Percentiles rank a stretch among this genome's conserved stretches.
Evolutionary conservation across 2,329 filamentous ascomycete genomes (phyloP).

Genomic region (Sporothrix mexicana): DNA sequence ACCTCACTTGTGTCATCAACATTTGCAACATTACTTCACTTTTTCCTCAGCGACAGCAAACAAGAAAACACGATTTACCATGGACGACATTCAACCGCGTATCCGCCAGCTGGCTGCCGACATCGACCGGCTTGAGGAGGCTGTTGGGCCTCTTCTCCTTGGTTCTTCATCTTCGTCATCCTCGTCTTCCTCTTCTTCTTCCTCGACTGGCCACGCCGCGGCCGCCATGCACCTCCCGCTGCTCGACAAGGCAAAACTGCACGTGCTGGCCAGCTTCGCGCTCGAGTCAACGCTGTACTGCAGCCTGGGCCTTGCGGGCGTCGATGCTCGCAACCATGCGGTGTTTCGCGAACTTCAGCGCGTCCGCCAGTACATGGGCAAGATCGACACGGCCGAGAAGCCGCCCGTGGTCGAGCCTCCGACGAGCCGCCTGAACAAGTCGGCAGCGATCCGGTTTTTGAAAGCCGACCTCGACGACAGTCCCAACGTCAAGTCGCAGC

Average conservation of each 20-base stretch:
- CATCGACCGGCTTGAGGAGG: conserved; percentile 77
- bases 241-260: conserved; percentile 94
- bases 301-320: conserved; percentile 76
- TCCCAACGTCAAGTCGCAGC: conserved; percentile 57
- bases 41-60: background rate
- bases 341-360: conserved; percentile 85
- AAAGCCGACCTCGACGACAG: conserved; percentile 70
- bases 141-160: conserved; percentile 73
- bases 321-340: conserved; percentile 81
- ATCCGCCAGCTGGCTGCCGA: conserved; percentile 77
- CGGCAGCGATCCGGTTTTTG: conserved; percentile 80
- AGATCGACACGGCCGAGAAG: conserved; percentile 80
- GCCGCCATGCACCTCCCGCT: conserved; percentile 80
- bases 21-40: background rate
- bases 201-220: conserved; percentile 49
- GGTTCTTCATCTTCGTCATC: background rate
- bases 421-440: conserved; percentile 67
- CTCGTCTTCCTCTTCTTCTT: background rate
- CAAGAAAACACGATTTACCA: background rate
- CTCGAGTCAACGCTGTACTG: conserved; percentile 91
- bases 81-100: conserved; percentile 65
- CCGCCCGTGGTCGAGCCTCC: conserved; percentile 52
- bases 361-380: conserved; percentile 89
- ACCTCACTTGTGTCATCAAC: background rate
- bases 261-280: conserved; percentile 84